Evolutionary conservation across 257 asterid species (phyloP).

Genomic region (Nicotiana tabacum): DNA sequence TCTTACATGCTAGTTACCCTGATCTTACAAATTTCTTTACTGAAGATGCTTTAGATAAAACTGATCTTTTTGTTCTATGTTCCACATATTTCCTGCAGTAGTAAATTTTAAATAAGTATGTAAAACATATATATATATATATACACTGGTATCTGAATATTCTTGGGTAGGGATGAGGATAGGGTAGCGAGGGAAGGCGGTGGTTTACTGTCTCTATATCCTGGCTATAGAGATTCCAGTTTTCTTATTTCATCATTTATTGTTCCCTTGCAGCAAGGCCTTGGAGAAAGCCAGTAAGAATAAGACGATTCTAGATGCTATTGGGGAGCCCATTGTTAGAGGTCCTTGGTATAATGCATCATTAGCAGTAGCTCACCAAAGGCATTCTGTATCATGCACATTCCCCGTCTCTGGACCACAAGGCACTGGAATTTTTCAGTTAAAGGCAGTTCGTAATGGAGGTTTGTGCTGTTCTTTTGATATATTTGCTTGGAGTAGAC

Average conservation of each 20-base stretch:
- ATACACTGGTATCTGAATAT: background rate
- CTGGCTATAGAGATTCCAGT: background rate
- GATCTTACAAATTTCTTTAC: background rate
- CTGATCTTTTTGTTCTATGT: background rate
- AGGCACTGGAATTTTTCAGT: constrained; percentile 85
- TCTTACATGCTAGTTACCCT: background rate
- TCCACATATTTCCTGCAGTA: background rate
- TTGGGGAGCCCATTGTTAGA: constrained; percentile 85
- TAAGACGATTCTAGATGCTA: constrained; percentile 58
- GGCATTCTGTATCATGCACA: constrained; percentile 85
- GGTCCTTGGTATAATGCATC: constrained; percentile 99
- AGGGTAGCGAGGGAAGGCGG: background rate
- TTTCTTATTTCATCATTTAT: background rate
- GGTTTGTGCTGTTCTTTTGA: constrained; percentile 30
- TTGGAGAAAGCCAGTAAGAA: constrained; percentile 80
- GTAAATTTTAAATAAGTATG: background rate
- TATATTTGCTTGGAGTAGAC: background rate
- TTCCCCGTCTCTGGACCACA: constrained; percentile 95
- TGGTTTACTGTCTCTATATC: background rate
- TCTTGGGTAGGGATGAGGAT: background rate
- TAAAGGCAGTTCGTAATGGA: constrained; percentile 89
- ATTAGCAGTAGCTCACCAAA: constrained; percentile 83
- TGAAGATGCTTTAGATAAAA: background rate
- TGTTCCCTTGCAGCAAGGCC: constrained; percentile 70
- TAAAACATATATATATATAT: no score